These are phyloP conservation scores for Tinospora cordifolia DNA, from an alignment of 164 flowering plant species.

Conservation along the genomic window DNA sequence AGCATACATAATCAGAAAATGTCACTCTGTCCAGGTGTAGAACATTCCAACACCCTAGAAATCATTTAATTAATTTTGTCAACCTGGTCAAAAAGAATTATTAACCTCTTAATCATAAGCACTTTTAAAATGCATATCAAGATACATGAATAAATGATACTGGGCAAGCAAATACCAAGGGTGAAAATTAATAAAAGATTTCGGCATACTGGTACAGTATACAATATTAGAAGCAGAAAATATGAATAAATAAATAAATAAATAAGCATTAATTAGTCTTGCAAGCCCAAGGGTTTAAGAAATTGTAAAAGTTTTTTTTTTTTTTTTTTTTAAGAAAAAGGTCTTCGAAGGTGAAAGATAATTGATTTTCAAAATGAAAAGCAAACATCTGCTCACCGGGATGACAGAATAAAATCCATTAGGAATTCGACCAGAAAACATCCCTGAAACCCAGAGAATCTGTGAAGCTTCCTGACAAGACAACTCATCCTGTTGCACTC, in stretches of 20 bases:
- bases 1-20: background rate
- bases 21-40: no score
- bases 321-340: background rate
- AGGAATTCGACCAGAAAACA: slow-evolving; percentile 77
- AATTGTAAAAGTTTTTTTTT: background rate
- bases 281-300: background rate
- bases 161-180: no score
- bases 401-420: slow-evolving; percentile 88
- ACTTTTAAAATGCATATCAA: no score
- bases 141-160: no score
- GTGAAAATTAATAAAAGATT: no score
- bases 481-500: slow-evolving; percentile 39
- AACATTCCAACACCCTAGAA: no score
- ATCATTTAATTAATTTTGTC: no score
- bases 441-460: slow-evolving; percentile 81
- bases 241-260: background rate
- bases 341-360: background rate
- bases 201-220: no score
- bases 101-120: no score
- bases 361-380: background rate
- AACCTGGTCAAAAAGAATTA: no score
- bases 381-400: slow-evolving; percentile 51
- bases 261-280: background rate
- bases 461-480: slow-evolving; percentile 61
- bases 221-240: background rate